Conservation (phyloP, 164 flowering plant genomes). For the Akebia trifoliata region DNA sequence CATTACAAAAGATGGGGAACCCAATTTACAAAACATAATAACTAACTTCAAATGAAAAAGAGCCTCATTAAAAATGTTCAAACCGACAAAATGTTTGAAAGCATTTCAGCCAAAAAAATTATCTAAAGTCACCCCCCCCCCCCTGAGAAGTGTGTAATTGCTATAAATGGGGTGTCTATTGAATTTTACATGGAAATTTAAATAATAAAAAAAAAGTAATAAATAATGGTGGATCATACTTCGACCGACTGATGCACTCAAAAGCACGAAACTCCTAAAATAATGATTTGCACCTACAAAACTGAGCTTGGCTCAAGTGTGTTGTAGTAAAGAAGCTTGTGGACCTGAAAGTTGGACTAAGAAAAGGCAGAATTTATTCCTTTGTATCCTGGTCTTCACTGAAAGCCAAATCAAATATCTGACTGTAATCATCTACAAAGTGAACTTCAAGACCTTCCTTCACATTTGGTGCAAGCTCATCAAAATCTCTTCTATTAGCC, state of each 20-base stretch:
- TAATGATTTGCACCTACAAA: slow-evolving; percentile 1
- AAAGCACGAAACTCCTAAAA: background rate
- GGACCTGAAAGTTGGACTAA: slow-evolving; percentile 1
- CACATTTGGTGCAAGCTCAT: slow-evolving; percentile 81
- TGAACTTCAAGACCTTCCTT: slow-evolving; percentile 96
- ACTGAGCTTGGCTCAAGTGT: background rate
- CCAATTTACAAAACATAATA: no score
- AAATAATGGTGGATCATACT: background rate
- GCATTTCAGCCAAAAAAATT: no score
- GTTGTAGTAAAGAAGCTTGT: background rate
- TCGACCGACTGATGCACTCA: no score
- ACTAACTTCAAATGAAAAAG: no score
- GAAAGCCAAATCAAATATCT: slow-evolving; percentile 77
- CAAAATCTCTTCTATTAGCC: slow-evolving; percentile 86
- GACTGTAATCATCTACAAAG: slow-evolving; percentile 74
- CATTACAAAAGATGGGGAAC: no score
- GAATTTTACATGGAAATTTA: slow-evolving; percentile 10
- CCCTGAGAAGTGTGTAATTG: slow-evolving; percentile 2
- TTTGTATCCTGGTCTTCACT: slow-evolving; percentile 22
- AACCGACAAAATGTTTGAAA: background rate
- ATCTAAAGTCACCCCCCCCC: background rate
- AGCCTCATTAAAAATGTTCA: background rate
- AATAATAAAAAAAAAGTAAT: background rate
- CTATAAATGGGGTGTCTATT: slow-evolving; percentile 6
- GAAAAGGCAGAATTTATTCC: slow-evolving; percentile 7